phyloP scores from a whole-genome alignment of 2,329 filamentous ascomycete species.

The Paraphaeosphaeria sporulosa region DNA sequence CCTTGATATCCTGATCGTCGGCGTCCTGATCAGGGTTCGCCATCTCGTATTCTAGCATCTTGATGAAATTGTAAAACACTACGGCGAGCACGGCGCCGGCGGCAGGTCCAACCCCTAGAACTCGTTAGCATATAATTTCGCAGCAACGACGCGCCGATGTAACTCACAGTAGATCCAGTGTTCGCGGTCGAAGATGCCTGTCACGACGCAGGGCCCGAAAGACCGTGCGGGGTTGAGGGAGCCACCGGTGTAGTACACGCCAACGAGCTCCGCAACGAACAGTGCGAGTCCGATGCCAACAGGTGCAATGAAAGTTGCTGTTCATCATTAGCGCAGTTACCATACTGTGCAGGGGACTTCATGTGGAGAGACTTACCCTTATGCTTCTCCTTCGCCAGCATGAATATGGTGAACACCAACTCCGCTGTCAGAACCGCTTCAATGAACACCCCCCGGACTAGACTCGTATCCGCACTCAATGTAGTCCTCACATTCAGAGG shows the following conservation, averaged over 20 bases:
- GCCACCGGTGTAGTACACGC: conserved; percentile 56
- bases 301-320: conserved; percentile 71
- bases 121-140: not conserved
- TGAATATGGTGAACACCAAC: conserved; percentile 49
- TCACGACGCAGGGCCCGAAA: conserved; percentile 54
- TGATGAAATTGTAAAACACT: conserved; percentile 57
- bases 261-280: conserved; percentile 65
- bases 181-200: conserved; percentile 47
- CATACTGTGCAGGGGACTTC: not conserved
- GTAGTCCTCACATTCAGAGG: conserved; percentile 56
- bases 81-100: conserved; percentile 54
- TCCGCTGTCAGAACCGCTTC: conserved; percentile 43
- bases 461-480: conserved; percentile 50
- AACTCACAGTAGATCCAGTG: conserved; percentile 57
- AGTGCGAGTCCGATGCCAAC: conserved; percentile 74
- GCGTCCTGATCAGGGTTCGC: conserved; percentile 40
- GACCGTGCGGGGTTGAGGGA: conserved; percentile 55
- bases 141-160: not conserved
- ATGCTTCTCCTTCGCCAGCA: conserved; percentile 75
- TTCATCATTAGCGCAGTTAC: not conserved
- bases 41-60: conserved; percentile 44
- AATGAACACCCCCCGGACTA: conserved; percentile 56
- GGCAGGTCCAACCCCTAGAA: conserved; percentile 50
- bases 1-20: conserved; percentile 25
- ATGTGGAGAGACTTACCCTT: conserved; percentile 44